Percentiles rank a stretch among this genome's conserved stretches.
phyloP scores from a whole-genome alignment of 1,139 yeast genomes.

The Kodamaea plutei region DNA sequence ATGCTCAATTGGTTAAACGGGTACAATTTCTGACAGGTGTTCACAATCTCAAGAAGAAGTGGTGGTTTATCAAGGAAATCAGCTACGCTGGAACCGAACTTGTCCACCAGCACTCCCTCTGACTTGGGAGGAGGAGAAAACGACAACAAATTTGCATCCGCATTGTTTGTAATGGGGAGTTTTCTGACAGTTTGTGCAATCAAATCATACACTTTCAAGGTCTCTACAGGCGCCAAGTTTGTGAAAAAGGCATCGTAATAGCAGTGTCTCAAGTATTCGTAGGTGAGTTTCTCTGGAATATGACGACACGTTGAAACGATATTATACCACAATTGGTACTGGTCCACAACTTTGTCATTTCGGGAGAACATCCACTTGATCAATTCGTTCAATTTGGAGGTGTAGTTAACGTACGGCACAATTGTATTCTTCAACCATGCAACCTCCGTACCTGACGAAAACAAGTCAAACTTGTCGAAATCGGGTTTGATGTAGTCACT shows the following conservation, averaged over 20 bases:
- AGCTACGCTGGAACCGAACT: background rate
- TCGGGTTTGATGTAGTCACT: slow-evolving; percentile 3
- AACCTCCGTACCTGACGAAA: slow-evolving; percentile 11
- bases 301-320: slow-evolving; percentile 1
- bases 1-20: slow-evolving; percentile 42
- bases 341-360: slow-evolving; percentile 7
- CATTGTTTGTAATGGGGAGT: slow-evolving; percentile 1
- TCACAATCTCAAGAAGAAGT: slow-evolving; percentile 19
- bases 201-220: slow-evolving; percentile 26
- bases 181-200: slow-evolving; percentile 22
- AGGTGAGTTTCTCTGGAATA: background rate
- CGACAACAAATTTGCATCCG: slow-evolving; percentile 3
- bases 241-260: slow-evolving; percentile 8
- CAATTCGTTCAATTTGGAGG: slow-evolving; percentile 23
- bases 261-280: slow-evolving; percentile 4
- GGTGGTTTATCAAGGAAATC: slow-evolving; percentile 5
- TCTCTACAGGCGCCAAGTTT: slow-evolving; percentile 25
- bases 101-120: background rate
- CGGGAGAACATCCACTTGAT: slow-evolving; percentile 25
- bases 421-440: slow-evolving; percentile 30
- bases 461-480: slow-evolving; percentile 6
- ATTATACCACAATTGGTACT: slow-evolving; percentile 6
- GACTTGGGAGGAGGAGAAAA: no score
- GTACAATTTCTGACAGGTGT: slow-evolving; percentile 39
- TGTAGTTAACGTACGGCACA: slow-evolving; percentile 24